Base-by-base conservation (phyloP, 2,329 filamentous ascomycete species). In the Didymella arachidicola region DNA sequence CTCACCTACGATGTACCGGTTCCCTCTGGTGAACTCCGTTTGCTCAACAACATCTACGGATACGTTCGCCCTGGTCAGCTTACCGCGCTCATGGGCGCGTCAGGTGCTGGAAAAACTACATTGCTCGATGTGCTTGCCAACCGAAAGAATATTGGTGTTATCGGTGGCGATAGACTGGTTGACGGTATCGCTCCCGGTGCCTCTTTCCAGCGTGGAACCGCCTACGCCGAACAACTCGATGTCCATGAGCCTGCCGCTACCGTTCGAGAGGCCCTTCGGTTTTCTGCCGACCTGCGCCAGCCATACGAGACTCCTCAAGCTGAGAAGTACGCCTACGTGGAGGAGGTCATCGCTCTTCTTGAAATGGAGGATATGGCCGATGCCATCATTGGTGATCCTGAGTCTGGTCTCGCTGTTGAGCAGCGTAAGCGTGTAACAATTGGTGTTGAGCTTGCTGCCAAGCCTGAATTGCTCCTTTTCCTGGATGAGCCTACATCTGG, bases 21-120 rank as follows among this genome's bases (percentile, higher is more conserved):
- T 59, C 83, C 84, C 53, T 80, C 79, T 41, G 82, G 81, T n/a
- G 71, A 80, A 7, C 76, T 84, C n/a, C 74, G 82, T 52, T 72
- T 87, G 12, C 74, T 87, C n/a, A 83, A 86, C 51, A 74, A 84
- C 59, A 82, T 87, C 26, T 80, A 77, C 38, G 85, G 79, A 18
- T 87, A 80, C 73, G 83, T 86, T 6, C 84, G 83, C 59, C 84
- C 84, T 5, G 85, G 84, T 0, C 82, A 81, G 7, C 75, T 86
- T 14, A 86, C 81, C 4, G 82, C 80, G 1, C 67, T 78, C 26
- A 77, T 77, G 74, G 74, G 75, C 19, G 75, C 74, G 3, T 84
- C 82, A 3, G 85, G 85, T n/a, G 92, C 92, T 4, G 92, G 92
- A 47, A 96, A 96, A 79, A 95, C 92, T 0, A 96, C 92, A 0